Evolutionary conservation across 1,284 basidiomycete genomes (phyloP).

Genomic region (Neolentinus lepideus): DNA sequence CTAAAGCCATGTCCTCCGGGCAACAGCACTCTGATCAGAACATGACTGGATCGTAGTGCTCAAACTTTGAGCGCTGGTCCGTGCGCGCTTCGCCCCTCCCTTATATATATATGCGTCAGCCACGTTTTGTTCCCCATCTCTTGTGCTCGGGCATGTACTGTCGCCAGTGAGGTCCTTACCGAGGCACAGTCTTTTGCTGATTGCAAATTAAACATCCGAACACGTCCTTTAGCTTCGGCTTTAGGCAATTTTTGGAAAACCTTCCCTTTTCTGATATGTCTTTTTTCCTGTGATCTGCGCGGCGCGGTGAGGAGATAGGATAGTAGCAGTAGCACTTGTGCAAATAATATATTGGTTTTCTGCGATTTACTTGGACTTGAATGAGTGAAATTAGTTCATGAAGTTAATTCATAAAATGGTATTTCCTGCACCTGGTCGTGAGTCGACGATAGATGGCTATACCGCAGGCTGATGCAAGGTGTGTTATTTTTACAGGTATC

Average conservation of each 20-base stretch:
- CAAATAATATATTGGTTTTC: no score
- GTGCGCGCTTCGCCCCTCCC: background rate
- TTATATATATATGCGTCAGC: background rate
- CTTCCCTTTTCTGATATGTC: background rate
- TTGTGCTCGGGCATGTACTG: constrained; percentile 90
- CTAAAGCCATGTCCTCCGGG: no score
- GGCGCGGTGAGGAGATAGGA: background rate
- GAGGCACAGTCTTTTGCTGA: constrained; percentile 90
- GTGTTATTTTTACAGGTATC: no score
- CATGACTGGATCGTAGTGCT: background rate
- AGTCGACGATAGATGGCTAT: no score
- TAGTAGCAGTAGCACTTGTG: background rate
- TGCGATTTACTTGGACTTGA: no score
- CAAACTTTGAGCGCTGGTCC: background rate
- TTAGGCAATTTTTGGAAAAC: constrained; percentile 74
- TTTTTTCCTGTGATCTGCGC: background rate
- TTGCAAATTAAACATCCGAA: constrained; percentile 91
- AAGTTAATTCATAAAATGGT: no score
- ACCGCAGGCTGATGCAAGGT: no score
- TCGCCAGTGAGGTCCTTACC: constrained; percentile 89
- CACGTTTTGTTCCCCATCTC: constrained; percentile 38
- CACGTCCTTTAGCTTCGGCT: constrained; percentile 70
- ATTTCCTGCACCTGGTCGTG: no score
- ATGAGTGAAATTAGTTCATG: no score
- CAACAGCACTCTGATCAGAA: no score